Percentiles rank a stretch among this genome's conserved stretches.
Conservation (phyloP, 2,329 filamentous ascomycete genomes). For the Alternaria solani region DNA sequence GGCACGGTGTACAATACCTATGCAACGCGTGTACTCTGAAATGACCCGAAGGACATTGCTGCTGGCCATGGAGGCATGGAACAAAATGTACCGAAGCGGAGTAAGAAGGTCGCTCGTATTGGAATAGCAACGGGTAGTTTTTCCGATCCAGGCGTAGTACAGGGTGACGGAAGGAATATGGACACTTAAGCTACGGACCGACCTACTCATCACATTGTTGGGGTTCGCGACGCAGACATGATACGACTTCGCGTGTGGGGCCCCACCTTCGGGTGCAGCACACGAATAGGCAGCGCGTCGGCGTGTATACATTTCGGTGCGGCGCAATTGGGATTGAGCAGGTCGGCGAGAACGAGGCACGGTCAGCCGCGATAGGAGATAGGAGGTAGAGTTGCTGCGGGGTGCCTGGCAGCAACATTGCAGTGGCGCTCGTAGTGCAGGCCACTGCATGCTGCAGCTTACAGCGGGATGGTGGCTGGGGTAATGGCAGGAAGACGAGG, state of each 20-base stretch:
- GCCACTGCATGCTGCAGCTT: constrained; percentile 1
- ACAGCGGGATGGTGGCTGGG: constrained; percentile 2
- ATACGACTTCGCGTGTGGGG: constrained; percentile 1
- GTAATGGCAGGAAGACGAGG: not conserved
- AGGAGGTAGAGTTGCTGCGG: not conserved
- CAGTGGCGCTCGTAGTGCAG: constrained; percentile 2
- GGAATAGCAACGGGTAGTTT: constrained; percentile 1
- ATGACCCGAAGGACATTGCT: not conserved
- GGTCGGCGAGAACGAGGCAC: constrained; percentile 6
- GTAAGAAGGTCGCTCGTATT: not conserved
- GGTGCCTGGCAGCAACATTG: not conserved
- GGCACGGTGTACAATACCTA: not conserved
- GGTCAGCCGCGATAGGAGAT: not conserved
- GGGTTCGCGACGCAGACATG: constrained; percentile 8
- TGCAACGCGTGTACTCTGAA: not conserved
- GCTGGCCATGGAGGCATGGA: not conserved
- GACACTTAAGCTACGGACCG: constrained; percentile 7
- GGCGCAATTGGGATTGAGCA: constrained; percentile 4
- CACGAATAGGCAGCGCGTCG: constrained; percentile 3
- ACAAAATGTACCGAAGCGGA: not conserved
- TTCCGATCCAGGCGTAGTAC: constrained; percentile 7
- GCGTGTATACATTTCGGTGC: constrained; percentile 1
- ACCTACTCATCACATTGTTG: constrained; percentile 3
- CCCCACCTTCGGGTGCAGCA: constrained; percentile 4
- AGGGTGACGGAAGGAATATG: constrained; percentile 6